Conservation (phyloP, 768 basidiomycete species). For the Boletus sensibilis region DNA sequence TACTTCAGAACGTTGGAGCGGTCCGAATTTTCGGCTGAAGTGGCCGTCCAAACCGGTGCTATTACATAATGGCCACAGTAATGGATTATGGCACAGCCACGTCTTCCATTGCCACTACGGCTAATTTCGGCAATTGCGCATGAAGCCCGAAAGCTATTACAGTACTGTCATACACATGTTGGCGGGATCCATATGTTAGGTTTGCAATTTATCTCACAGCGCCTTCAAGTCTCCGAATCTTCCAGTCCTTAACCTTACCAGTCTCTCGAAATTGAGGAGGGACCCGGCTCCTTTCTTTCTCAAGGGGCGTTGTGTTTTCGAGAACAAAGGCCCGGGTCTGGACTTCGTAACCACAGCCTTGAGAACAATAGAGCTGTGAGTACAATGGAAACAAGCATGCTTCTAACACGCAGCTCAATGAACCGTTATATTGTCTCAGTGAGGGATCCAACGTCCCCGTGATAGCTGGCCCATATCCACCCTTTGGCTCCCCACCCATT, state of each 20-base stretch:
- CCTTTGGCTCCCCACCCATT: slow-evolving; percentile 13
- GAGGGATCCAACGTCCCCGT: slow-evolving; percentile 13
- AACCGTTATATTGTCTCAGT: slow-evolving; percentile 24
- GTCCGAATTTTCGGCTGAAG: too few relatives aligned
- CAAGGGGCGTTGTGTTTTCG: slow-evolving; percentile 5
- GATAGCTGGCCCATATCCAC: slow-evolving; percentile 31
- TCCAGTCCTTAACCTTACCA: background rate
- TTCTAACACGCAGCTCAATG: slow-evolving; percentile 27
- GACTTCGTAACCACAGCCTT: slow-evolving; percentile 24
- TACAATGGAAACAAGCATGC: slow-evolving; percentile 33
- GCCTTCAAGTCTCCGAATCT: background rate
- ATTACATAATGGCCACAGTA: background rate
- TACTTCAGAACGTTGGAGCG: too few relatives aligned
- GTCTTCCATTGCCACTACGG: background rate
- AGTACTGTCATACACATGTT: background rate
- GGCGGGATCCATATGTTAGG: background rate
- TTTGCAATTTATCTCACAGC: background rate
- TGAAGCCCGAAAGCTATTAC: background rate
- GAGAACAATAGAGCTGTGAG: slow-evolving; percentile 34
- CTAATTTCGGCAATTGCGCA: background rate
- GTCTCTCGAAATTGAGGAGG: background rate
- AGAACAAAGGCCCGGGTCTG: slow-evolving; percentile 24
- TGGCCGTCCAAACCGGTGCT: background rate
- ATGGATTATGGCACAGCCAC: slow-evolving; percentile 13
- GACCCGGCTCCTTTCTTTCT: background rate